These are phyloP conservation scores for Friedmanniomyces simplex DNA, from an alignment of 495 filamentous ascomycete genomes.

Conservation along the genomic window DNA sequence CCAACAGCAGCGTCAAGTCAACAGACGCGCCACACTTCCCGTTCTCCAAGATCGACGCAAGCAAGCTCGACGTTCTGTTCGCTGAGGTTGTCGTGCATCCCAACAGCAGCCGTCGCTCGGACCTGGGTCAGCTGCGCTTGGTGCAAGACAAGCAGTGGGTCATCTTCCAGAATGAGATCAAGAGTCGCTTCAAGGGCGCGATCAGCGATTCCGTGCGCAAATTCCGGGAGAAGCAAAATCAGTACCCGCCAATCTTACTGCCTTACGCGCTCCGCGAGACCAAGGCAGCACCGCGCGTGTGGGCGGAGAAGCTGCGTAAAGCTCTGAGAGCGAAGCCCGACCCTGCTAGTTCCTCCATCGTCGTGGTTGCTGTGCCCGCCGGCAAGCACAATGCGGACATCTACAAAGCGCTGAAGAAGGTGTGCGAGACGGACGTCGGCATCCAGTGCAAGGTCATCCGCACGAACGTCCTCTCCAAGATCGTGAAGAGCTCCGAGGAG, in stretches of 20 bases:
- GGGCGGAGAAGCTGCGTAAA: not conserved
- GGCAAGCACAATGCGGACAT: not conserved
- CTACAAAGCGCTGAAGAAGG: not conserved
- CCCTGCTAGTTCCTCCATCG: not conserved
- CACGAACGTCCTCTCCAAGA: not conserved
- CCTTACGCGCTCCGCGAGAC: not conserved
- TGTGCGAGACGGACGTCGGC: slow-evolving; percentile 1
- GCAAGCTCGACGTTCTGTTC: not conserved
- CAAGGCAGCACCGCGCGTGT: not conserved
- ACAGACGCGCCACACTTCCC: no score
- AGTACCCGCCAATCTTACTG: not conserved
- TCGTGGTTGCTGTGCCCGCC: not conserved
- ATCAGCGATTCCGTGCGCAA: not conserved
- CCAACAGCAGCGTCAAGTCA: not conserved
- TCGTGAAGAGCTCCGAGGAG: not conserved
- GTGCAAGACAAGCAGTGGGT: not conserved
- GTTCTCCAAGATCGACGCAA: not conserved
- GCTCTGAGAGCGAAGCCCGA: not conserved
- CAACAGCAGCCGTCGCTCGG: not conserved
- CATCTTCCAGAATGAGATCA: not conserved
- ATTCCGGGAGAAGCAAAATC: no score
- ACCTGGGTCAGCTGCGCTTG: not conserved
- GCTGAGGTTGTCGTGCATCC: not conserved
- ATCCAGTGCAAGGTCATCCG: slow-evolving; percentile 1
- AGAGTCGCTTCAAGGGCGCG: not conserved